These are phyloP conservation scores for Neoarthrinium moseri DNA, from an alignment of 2,329 filamentous ascomycete species.

Conservation along the genomic window DNA sequence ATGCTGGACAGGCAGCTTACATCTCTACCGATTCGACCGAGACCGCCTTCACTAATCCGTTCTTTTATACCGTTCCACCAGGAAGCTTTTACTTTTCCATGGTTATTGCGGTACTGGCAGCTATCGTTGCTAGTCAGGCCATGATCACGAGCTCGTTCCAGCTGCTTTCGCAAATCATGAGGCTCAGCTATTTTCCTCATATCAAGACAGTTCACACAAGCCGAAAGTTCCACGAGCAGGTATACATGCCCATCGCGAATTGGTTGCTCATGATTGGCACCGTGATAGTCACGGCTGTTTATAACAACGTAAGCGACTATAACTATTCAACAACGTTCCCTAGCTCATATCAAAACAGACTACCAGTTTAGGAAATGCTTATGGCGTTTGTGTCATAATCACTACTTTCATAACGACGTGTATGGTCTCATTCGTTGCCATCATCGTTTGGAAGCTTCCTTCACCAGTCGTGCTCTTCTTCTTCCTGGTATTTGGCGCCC, in stretches of 20 bases:
- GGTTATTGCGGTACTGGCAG: slow-evolving; percentile 64
- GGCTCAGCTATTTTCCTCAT: slow-evolving; percentile 66
- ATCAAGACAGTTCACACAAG: slow-evolving; percentile 70
- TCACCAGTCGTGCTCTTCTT: slow-evolving; percentile 55
- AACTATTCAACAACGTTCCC: too few relatives aligned
- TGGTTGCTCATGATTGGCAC: slow-evolving; percentile 74
- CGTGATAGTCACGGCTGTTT: slow-evolving; percentile 66
- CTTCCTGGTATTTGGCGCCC: slow-evolving; percentile 57
- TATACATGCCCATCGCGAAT: slow-evolving; percentile 72
- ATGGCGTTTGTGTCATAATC: slow-evolving; percentile 73
- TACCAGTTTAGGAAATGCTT: slow-evolving; percentile 66
- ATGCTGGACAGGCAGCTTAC: slow-evolving; percentile 70
- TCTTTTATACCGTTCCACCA: slow-evolving; percentile 66
- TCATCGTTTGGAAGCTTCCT: slow-evolving; percentile 66
- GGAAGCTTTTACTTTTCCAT: slow-evolving; percentile 65
- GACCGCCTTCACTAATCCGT: slow-evolving; percentile 66
- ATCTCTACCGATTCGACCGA: slow-evolving; percentile 44
- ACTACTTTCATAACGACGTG: slow-evolving; percentile 73
- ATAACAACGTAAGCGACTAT: slow-evolving; percentile 29
- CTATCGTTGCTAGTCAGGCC: slow-evolving; percentile 72
- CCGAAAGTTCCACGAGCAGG: slow-evolving; percentile 64
- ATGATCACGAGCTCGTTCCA: slow-evolving; percentile 74
- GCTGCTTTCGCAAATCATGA: slow-evolving; percentile 52
- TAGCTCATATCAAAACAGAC: slow-evolving; percentile 37
- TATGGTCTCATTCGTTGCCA: slow-evolving; percentile 67